A percentile compares a stretch with the other conserved stretches of the same genome.
Conservation (phyloP, 495 filamentous ascomycete species). For the Aspergillus sclerotiicarbonarius region DNA sequence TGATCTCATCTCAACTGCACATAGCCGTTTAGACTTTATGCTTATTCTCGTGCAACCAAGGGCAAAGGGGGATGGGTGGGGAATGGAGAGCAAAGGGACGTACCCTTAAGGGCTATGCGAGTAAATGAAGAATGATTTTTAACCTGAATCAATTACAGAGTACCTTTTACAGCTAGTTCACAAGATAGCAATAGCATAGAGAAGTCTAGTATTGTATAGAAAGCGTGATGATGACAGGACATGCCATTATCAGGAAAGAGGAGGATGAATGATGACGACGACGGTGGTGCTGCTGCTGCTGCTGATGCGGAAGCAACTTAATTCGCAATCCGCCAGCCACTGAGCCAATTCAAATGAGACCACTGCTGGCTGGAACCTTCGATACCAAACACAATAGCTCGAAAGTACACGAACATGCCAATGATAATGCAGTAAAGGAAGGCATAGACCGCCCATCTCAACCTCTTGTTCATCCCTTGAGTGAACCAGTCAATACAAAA, state of each 20-base stretch:
- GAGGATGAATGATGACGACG: too few species aligned
- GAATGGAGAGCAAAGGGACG: too few species aligned
- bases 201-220: neutral
- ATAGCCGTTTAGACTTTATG: too few species aligned
- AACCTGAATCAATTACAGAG: too few species aligned
- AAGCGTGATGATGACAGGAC: neutral
- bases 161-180: neutral
- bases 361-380: slow-evolving; percentile 78
- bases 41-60: too few species aligned
- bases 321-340: slow-evolving; percentile 53
- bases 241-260: neutral
- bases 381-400: slow-evolving; percentile 97
- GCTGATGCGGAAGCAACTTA: slow-evolving; percentile 21
- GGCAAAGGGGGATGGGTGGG: too few species aligned
- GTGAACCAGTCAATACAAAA: slow-evolving; percentile 86
- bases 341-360: slow-evolving; percentile 90
- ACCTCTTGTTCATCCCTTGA: slow-evolving; percentile 55
- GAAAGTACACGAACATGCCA: slow-evolving; percentile 82
- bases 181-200: neutral
- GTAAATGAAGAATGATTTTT: neutral
- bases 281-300: too few species aligned
- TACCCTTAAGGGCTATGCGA: too few species aligned
- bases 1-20: too few species aligned
- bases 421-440: slow-evolving; percentile 70
- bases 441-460: slow-evolving; percentile 62